Conservation (phyloP, 306 rosid genomes). For the Spatholobus suberectus region DNA sequence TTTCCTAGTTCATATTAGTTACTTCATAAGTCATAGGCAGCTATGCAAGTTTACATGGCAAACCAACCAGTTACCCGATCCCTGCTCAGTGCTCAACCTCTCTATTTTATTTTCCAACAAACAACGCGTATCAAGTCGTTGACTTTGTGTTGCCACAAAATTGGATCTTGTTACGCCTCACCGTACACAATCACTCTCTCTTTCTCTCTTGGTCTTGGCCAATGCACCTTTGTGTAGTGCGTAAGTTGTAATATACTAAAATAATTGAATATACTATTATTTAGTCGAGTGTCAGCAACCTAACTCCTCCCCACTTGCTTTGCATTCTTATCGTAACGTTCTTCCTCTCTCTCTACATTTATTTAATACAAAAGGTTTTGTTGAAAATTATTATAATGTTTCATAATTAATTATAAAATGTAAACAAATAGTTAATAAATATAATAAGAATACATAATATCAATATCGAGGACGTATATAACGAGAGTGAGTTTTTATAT, state of each 20-base stretch:
- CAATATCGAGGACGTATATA: too few species aligned
- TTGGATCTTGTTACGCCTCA: background rate
- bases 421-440: too few species aligned
- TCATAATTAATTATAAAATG: too few species aligned
- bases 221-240: background rate
- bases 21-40: background rate
- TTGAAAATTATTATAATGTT: too few species aligned
- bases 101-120: background rate
- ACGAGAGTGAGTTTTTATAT: too few species aligned
- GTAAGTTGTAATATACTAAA: background rate
- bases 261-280: conserved; percentile 4
- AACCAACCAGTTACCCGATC: too few species aligned
- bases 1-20: background rate
- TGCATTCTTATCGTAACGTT: background rate
- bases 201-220: background rate
- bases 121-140: background rate
- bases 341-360: too few species aligned
- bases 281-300: conserved; percentile 41
- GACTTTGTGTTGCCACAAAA: background rate
- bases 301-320: conserved; percentile 11
- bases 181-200: background rate
- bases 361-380: too few species aligned
- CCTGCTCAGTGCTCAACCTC: background rate
- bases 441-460: too few species aligned
- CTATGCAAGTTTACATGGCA: background rate